Percentiles rank a stretch among this genome's conserved stretches.
These are phyloP conservation scores for Groenewaldozyma salmanticensis DNA, from an alignment of 805 yeast genomes.

Conservation along the genomic window DNA sequence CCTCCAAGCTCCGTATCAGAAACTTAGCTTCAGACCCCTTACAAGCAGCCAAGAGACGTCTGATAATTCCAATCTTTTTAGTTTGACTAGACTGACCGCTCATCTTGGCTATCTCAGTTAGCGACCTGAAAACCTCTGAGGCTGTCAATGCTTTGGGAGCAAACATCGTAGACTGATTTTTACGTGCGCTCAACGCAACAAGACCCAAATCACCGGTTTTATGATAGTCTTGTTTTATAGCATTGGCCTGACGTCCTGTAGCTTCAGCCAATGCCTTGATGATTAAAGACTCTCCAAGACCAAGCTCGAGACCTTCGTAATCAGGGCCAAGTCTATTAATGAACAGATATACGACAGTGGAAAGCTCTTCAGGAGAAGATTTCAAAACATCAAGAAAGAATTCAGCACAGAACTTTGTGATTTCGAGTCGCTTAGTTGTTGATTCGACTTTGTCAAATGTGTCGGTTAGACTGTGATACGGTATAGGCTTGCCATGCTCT, in stretches of 20 bases:
- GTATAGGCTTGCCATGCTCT: conserved; percentile 16
- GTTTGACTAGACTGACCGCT: conserved; percentile 78
- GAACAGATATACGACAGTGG: conserved; percentile 70
- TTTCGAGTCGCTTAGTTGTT: conserved; percentile 76
- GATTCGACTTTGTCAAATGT: conserved; percentile 71
- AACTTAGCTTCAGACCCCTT: conserved; percentile 83
- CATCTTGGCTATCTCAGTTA: conserved; percentile 66
- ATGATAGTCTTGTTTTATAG: conserved; percentile 64
- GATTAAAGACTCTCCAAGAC: conserved; percentile 82
- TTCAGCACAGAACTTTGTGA: conserved; percentile 62
- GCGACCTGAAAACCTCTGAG: conserved; percentile 58
- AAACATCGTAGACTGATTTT: conserved; percentile 87
- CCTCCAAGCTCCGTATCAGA: conserved; percentile 81
- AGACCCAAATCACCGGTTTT: conserved; percentile 83
- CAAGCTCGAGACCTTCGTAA: conserved; percentile 88
- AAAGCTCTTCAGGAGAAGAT: conserved; percentile 43
- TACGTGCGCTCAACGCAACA: conserved; percentile 76
- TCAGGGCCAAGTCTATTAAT: conserved; percentile 92
- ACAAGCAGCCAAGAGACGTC: conserved; percentile 76
- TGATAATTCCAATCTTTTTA: conserved; percentile 68
- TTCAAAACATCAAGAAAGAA: conserved; percentile 58
- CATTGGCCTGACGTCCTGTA: conserved; percentile 69
- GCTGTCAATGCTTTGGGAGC: conserved; percentile 77
- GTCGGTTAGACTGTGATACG: conserved; percentile 40
- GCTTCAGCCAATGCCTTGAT: conserved; percentile 85